Conservation (phyloP, 2,329 filamentous ascomycete genomes). For the Penicillium verrucosum region DNA sequence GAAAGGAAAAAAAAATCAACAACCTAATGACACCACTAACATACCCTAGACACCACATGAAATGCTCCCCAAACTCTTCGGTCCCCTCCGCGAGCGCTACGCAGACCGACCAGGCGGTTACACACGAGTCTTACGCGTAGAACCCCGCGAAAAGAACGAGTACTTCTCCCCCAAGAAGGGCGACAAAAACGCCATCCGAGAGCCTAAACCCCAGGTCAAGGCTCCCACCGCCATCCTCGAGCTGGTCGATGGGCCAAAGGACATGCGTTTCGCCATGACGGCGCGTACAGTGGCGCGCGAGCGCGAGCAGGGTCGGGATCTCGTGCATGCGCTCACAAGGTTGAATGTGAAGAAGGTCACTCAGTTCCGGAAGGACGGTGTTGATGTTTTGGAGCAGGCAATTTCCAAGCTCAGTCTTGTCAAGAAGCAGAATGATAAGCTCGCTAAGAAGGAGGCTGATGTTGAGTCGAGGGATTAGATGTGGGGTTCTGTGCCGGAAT, state of each 20-base stretch:
- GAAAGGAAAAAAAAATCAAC: not conserved
- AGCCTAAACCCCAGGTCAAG: constrained; percentile 61
- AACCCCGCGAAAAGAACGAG: constrained; percentile 64
- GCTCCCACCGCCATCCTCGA: constrained; percentile 87
- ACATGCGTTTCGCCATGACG: constrained; percentile 92
- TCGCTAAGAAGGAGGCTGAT: constrained; percentile 34
- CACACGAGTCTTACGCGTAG: constrained; percentile 88
- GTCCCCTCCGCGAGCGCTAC: constrained; percentile 76
- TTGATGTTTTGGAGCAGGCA: constrained; percentile 63
- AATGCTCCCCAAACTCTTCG: constrained; percentile 79
- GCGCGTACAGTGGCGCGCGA: constrained; percentile 73
- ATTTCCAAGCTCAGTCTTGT: constrained; percentile 57
- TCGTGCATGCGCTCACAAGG: constrained; percentile 67
- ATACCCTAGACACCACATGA: constrained; percentile 38
- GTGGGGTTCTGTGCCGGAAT: not conserved
- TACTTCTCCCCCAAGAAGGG: constrained; percentile 20
- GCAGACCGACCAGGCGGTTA: constrained; percentile 78
- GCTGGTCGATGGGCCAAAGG: constrained; percentile 88
- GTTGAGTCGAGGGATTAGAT: constrained; percentile 4
- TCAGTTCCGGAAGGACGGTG: constrained; percentile 64
- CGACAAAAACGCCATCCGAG: constrained; percentile 14
- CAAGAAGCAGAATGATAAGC: constrained; percentile 27
- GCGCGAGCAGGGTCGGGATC: constrained; percentile 51
- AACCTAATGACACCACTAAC: constrained; percentile 1
- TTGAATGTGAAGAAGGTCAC: constrained; percentile 83